Evolutionary conservation across 768 basidiomycete genomes (phyloP).

Genomic region (Suillus subaureus): DNA sequence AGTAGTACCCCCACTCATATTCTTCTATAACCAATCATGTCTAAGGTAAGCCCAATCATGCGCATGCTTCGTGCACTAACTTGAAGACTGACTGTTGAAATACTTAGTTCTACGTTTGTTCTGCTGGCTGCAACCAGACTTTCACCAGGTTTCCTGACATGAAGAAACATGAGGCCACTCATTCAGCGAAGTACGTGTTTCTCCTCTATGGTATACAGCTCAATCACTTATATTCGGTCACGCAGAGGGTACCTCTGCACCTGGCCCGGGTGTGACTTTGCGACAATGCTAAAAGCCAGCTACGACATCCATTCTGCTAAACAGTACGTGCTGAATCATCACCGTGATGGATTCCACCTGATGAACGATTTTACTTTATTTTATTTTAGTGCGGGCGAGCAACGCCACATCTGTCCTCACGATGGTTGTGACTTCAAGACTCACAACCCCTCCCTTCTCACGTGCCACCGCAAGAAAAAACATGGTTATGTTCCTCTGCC

Average conservation of each 20-base stretch:
- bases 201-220: too few species aligned
- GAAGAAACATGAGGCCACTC: conserved; percentile 22
- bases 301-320: conserved; percentile 19
- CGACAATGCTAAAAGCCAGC: conserved; percentile 21
- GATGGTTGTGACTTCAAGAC: too few species aligned
- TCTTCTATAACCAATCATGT: neutral
- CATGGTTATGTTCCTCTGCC: too few species aligned
- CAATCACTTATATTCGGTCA: neutral
- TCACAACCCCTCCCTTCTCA: conserved; percentile 1
- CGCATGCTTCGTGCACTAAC: neutral
- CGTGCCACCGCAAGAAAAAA: neutral
- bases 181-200: too few species aligned
- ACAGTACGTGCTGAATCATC: conserved; percentile 17
- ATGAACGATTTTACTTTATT: too few species aligned
- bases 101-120: conserved; percentile 19
- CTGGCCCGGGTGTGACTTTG: conserved; percentile 16
- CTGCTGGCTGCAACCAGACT: conserved; percentile 12
- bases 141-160: conserved; percentile 22
- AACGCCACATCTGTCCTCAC: too few species aligned
- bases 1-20: neutral
- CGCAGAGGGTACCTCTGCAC: conserved; percentile 21
- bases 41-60: neutral
- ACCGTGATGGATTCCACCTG: neutral
- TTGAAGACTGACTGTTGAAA: neutral
- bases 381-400: conserved; percentile 16